Conservation (phyloP, 768 basidiomycete genomes). For the Lactarius evosmus region DNA sequence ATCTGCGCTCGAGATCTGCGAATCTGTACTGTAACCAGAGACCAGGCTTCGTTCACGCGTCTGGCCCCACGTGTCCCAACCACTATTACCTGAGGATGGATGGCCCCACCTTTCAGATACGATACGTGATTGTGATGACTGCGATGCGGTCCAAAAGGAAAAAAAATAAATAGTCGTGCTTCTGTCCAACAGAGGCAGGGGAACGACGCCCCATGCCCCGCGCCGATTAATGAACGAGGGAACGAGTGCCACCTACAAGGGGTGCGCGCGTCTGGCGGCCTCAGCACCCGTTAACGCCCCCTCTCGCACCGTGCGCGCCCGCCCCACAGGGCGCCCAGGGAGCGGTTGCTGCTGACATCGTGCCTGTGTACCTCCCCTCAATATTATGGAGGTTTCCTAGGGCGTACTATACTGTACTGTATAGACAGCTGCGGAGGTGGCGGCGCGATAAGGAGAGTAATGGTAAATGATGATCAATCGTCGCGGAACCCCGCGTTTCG, state of each 20-base stretch:
- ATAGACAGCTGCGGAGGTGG: no score
- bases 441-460: background rate
- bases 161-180: constrained; percentile 8
- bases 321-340: background rate
- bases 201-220: background rate
- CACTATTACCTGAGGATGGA: background rate
- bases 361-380: background rate
- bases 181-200: background rate
- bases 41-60: no score
- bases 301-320: background rate
- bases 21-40: no score
- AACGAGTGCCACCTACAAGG: background rate
- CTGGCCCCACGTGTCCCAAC: no score
- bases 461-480: no score
- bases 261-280: no score
- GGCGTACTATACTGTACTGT: background rate
- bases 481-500: no score
- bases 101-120: background rate
- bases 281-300: background rate
- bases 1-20: background rate
- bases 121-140: background rate
- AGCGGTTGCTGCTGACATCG: background rate
- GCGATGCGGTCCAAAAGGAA: no score
- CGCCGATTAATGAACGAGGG: background rate
- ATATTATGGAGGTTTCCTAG: no score